Evolutionary conservation across 331 rosid genomes (phyloP).

Genomic region (Stylosanthes scabra): DNA sequence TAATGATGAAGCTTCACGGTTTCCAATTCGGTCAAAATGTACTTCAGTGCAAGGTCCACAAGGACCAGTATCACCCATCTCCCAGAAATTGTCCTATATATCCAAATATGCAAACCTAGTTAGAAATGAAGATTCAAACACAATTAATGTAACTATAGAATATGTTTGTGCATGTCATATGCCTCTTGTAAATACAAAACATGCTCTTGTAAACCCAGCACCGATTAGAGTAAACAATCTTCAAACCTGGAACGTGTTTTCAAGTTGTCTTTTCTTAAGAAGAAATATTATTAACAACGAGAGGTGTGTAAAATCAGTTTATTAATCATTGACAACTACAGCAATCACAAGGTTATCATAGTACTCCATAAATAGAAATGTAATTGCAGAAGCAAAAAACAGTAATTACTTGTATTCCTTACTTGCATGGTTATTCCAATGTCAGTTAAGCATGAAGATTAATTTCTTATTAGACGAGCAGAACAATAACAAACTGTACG

Average conservation of each 20-base stretch:
- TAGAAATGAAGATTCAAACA: conserved; percentile 19
- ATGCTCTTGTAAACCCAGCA: conserved; percentile 2
- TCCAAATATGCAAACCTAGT: conserved; percentile 37
- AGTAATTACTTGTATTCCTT: neutral
- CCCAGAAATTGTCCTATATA: conserved; percentile 94
- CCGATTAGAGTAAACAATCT: neutral
- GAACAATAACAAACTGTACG: neutral
- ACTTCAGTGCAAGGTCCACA: conserved; percentile 99
- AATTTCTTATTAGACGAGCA: neutral
- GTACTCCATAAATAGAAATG: neutral
- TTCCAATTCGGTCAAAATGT: conserved; percentile 93
- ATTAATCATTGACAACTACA: conserved; percentile 24
- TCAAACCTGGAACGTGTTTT: conserved; percentile 2
- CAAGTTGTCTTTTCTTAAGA: too few species aligned
- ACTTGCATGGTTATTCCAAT: neutral
- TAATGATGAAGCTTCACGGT: conserved; percentile 88
- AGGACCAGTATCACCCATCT: conserved; percentile 99
- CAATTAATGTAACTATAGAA: conserved; percentile 1
- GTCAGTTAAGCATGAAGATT: conserved; percentile 1
- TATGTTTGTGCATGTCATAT: conserved; percentile 3
- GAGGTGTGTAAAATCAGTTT: neutral
- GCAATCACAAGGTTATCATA: neutral
- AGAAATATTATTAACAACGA: too few species aligned
- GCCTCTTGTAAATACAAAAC: neutral
- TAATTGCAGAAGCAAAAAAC: conserved; percentile 6